These are phyloP conservation scores for Neurospora sp. DNA, from an alignment of 2,329 filamentous ascomycete species.

Conservation along the genomic window DNA sequence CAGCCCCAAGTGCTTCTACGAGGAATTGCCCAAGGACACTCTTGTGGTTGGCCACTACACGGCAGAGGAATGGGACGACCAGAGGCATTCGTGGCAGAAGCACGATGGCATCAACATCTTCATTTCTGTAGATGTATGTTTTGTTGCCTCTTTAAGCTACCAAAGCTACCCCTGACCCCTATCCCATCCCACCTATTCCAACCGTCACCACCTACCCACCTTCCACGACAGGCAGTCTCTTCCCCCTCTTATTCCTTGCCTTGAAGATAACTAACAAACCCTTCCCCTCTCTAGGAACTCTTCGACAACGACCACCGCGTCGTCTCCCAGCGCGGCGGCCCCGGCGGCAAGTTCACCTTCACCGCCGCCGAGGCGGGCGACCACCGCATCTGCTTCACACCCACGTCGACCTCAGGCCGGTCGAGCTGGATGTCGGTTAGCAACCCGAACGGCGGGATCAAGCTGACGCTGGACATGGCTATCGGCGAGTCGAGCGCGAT, in stretches of 20 bases:
- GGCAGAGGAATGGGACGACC: constrained; percentile 73
- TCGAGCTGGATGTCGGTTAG: constrained; percentile 62
- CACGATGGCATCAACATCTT: constrained; percentile 72
- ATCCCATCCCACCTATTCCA: constrained; percentile 1
- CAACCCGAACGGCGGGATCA: constrained; percentile 64
- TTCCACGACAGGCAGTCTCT: background rate
- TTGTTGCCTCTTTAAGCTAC: background rate
- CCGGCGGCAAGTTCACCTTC: constrained; percentile 85
- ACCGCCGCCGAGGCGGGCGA: constrained; percentile 89
- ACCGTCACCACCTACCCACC: background rate
- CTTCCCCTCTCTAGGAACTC: constrained; percentile 53
- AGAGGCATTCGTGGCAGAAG: constrained; percentile 56
- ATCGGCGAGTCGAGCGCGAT: constrained; percentile 93
- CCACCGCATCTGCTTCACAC: constrained; percentile 91
- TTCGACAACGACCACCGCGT: constrained; percentile 98
- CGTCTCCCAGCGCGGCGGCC: constrained; percentile 70
- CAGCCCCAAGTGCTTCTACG: constrained; percentile 89
- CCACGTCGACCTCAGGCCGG: constrained; percentile 60
- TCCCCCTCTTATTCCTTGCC: constrained; percentile 1
- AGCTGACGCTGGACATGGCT: constrained; percentile 77
- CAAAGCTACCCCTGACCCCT: background rate
- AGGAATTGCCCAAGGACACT: constrained; percentile 95
- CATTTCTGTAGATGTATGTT: constrained; percentile 75
- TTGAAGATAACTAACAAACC: constrained; percentile 1
- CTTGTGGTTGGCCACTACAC: constrained; percentile 89